A percentile compares a stretch with the other conserved stretches of the same genome.
Conservation (phyloP, 2,329 filamentous ascomycete genomes). For the Phaeosphaeria sp. region DNA sequence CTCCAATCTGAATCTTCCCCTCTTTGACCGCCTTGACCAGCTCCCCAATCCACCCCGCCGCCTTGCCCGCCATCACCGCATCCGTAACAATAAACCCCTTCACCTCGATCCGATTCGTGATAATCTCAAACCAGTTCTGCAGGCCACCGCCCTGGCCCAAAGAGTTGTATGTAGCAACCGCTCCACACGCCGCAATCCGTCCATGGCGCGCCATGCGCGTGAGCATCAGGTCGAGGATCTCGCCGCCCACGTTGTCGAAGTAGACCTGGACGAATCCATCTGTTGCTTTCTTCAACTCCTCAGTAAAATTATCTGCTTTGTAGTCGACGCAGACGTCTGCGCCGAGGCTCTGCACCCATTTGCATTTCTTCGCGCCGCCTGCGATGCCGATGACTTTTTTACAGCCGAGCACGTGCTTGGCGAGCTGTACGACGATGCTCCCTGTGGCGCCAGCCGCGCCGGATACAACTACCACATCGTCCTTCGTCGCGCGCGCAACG, state of each 20-base stretch:
- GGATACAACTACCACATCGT: slow-evolving; percentile 77
- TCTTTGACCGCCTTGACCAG: slow-evolving; percentile 44
- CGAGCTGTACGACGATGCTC: slow-evolving; percentile 69
- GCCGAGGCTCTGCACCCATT: slow-evolving; percentile 58
- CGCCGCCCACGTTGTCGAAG: slow-evolving; percentile 60
- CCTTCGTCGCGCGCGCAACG: slow-evolving; percentile 69
- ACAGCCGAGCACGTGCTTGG: slow-evolving; percentile 56
- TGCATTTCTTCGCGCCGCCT: slow-evolving; percentile 60
- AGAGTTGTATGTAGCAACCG: slow-evolving; percentile 53
- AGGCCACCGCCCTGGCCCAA: slow-evolving; percentile 36
- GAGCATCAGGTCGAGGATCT: slow-evolving; percentile 57
- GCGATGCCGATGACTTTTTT: slow-evolving; percentile 61
- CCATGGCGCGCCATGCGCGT: slow-evolving; percentile 51
- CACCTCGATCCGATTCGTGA: slow-evolving; percentile 45
- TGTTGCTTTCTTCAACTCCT: slow-evolving; percentile 56
- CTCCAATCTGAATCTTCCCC: slow-evolving; percentile 55
- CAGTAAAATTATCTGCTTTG: slow-evolving; percentile 55
- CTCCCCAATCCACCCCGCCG: slow-evolving; percentile 29
- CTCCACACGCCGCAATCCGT: slow-evolving; percentile 53
- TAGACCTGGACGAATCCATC: slow-evolving; percentile 60
- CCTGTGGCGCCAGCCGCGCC: slow-evolving; percentile 81
- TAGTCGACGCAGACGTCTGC: slow-evolving; percentile 65
- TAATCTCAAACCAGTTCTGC: slow-evolving; percentile 55
- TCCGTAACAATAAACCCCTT: slow-evolving; percentile 56
- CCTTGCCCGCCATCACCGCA: slow-evolving; percentile 39